Conservation (phyloP, 1,284 basidiomycete genomes). For the Ustilago esculenta region DNA sequence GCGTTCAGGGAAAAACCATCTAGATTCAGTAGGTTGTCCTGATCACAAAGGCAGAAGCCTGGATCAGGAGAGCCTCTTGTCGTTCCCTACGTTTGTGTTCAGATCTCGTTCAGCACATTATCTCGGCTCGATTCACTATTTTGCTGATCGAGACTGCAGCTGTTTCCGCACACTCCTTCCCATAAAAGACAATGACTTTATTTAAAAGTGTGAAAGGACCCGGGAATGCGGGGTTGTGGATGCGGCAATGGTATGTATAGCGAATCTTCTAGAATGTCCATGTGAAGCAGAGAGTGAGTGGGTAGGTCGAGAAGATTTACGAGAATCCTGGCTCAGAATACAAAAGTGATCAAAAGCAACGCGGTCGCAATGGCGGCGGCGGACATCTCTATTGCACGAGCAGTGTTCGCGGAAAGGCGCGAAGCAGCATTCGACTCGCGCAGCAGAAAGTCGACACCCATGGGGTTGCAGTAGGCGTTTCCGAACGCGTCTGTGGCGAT, state of each 20-base stretch:
- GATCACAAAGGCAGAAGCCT: no score
- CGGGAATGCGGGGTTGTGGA: conserved; percentile 7
- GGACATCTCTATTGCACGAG: neutral
- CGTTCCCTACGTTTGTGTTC: no score
- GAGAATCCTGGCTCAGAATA: neutral
- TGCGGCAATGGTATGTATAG: neutral
- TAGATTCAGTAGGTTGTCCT: neutral
- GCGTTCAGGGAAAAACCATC: neutral
- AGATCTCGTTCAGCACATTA: no score
- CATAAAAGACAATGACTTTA: no score
- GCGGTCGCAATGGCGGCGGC: neutral
- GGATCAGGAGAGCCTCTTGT: no score
- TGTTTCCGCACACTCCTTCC: no score
- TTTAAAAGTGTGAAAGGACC: neutral
- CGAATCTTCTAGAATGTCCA: conserved; percentile 2
- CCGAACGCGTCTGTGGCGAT: conserved; percentile 65
- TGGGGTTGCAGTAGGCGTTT: conserved; percentile 62
- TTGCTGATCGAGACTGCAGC: no score
- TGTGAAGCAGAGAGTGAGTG: neutral
- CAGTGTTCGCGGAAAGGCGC: neutral
- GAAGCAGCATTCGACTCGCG: conserved; percentile 37
- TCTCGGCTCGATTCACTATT: no score
- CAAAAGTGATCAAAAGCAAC: conserved; percentile 1
- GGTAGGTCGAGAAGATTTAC: no score
- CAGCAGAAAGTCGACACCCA: conserved; percentile 60